phyloP scores from a whole-genome alignment of 352 stramenopile genomes.

The Globisporangium polare region DNA sequence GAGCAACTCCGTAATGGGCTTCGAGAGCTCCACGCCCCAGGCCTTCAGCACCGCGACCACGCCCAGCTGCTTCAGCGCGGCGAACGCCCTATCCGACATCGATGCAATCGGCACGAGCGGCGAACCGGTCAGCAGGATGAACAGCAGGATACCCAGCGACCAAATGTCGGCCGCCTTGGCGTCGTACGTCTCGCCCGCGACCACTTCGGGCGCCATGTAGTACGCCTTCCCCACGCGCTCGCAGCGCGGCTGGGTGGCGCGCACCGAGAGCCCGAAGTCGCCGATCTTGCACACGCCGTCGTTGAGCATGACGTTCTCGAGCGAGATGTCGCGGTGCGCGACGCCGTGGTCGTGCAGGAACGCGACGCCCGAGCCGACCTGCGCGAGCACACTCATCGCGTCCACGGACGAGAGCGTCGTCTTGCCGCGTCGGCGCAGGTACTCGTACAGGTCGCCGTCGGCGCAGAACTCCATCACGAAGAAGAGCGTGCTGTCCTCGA shows the following conservation, averaged over 20 bases:
- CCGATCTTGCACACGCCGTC: slow-evolving; percentile 35
- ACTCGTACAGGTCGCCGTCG: slow-evolving; percentile 7
- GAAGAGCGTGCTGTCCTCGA: slow-evolving; percentile 21
- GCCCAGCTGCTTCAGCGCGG: slow-evolving; percentile 28
- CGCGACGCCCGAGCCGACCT: slow-evolving; percentile 23
- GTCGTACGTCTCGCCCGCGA: slow-evolving; percentile 32
- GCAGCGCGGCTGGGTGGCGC: slow-evolving; percentile 20
- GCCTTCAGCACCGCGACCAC: slow-evolving; percentile 23
- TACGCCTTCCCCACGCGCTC: slow-evolving; percentile 48
- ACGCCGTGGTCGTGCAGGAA: slow-evolving; percentile 31
- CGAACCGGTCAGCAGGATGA: slow-evolving; percentile 54
- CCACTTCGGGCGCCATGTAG: slow-evolving; percentile 54
- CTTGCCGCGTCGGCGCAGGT: slow-evolving; percentile 22
- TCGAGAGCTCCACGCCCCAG: slow-evolving; percentile 29
- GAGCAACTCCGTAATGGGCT: slow-evolving; percentile 20
- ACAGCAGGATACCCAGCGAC: slow-evolving; percentile 59
- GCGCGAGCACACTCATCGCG: slow-evolving; percentile 24
- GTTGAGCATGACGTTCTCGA: slow-evolving; percentile 43
- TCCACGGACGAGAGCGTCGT: slow-evolving; percentile 13
- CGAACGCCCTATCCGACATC: slow-evolving; percentile 31
- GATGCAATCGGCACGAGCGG: slow-evolving; percentile 41
- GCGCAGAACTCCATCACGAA: slow-evolving; percentile 5
- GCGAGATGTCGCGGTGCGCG: slow-evolving; percentile 37
- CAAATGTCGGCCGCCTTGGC: slow-evolving; percentile 48
- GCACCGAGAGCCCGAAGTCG: slow-evolving; percentile 45